A percentile compares a stretch with the other conserved stretches of the same genome.
Conservation (phyloP, 2,329 filamentous ascomycete genomes). For the Aspergillus brunneoviolaceus region DNA sequence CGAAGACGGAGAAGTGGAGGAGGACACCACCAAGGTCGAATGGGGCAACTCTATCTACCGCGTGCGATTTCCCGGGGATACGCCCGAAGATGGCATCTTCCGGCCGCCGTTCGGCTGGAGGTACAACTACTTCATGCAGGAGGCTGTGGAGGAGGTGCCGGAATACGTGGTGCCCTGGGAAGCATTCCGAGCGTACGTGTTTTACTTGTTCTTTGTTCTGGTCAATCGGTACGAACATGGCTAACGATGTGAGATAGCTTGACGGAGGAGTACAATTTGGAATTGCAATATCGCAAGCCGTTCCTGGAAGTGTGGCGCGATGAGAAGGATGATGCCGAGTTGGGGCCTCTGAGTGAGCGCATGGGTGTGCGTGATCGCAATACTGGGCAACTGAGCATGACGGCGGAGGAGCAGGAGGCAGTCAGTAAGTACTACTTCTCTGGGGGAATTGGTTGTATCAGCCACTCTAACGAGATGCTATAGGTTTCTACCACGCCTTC, state of each 20-base stretch:
- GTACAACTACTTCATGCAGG: constrained; percentile 93
- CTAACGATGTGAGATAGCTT: constrained; percentile 45
- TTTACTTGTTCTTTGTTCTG: neutral
- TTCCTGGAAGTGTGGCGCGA: constrained; percentile 90
- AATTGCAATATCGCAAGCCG: constrained; percentile 87
- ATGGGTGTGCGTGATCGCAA: constrained; percentile 84
- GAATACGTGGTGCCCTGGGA: constrained; percentile 99
- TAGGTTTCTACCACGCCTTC: constrained; percentile 83
- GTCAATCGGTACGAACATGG: neutral
- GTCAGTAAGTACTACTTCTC: constrained; percentile 52
- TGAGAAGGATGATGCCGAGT: constrained; percentile 78
- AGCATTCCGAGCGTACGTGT: constrained; percentile 73
- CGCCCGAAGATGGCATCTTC: constrained; percentile 84
- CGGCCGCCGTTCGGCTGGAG: constrained; percentile 96
- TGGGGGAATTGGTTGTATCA: neutral
- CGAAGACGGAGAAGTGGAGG: constrained; percentile 54
- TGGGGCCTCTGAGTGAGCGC: constrained; percentile 86
- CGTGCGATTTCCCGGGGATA: constrained; percentile 81
- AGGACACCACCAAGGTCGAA: constrained; percentile 65
- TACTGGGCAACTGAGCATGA: constrained; percentile 67
- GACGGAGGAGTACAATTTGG: constrained; percentile 94
- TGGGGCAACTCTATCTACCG: constrained; percentile 95
- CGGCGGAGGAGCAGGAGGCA: constrained; percentile 87
- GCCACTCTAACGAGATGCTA: constrained; percentile 15
- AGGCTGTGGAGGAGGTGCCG: constrained; percentile 92